Conservation (phyloP, 768 basidiomycete genomes). For the Lanmaoa pseudosensibilis region DNA sequence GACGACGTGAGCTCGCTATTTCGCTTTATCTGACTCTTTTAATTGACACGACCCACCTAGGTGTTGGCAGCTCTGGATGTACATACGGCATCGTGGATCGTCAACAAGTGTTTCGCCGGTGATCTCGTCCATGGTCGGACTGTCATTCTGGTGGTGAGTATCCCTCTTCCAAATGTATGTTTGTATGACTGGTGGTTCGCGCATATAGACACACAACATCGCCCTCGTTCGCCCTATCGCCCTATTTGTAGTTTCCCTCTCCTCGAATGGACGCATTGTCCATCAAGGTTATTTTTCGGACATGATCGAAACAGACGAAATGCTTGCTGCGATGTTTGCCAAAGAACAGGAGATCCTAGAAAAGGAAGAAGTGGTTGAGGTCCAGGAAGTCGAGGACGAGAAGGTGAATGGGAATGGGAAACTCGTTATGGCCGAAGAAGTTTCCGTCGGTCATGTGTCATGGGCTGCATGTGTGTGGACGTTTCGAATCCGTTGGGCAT, state of each 20-base stretch:
- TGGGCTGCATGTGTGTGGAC: background rate
- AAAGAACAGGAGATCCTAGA: background rate
- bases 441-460: background rate
- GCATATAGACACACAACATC: background rate
- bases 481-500: background rate
- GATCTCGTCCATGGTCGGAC: background rate
- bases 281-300: background rate
- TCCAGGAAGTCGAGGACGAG: background rate
- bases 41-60: background rate
- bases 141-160: slow-evolving; percentile 4
- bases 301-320: background rate
- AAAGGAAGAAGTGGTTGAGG: background rate
- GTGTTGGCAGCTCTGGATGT: slow-evolving; percentile 1
- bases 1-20: background rate
- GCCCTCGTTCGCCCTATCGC: background rate
- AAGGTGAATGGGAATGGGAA: background rate
- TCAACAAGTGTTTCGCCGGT: background rate
- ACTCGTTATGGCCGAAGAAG: background rate
- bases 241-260: background rate
- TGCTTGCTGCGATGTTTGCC: background rate
- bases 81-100: slow-evolving; percentile 1
- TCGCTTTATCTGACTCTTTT: too few relatives aligned
- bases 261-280: background rate
- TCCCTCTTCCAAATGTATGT: too few relatives aligned
- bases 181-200: too few relatives aligned